phyloP scores from a whole-genome alignment of 164 flowering plant species.

The Akebia trifoliata region DNA sequence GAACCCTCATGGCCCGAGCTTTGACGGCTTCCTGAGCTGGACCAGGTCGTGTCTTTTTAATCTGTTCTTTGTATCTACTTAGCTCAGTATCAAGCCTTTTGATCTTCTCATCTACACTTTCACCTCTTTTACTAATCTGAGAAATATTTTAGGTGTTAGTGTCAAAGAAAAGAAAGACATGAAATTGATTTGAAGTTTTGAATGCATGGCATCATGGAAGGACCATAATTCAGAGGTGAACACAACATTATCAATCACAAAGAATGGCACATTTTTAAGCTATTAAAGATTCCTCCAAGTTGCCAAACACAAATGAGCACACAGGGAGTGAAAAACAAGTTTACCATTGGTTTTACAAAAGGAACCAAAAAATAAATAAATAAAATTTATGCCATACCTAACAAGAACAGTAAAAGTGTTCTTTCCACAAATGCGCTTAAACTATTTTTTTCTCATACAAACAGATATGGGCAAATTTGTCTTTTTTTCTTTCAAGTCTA shows the following conservation, averaged over 20 bases:
- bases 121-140: constrained; percentile 90
- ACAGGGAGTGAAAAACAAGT: no score
- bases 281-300: no score
- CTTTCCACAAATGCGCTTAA: no score
- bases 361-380: no score
- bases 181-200: neutral
- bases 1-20: constrained; percentile 95
- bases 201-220: neutral
- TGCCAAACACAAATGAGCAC: no score
- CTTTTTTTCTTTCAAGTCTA: no score
- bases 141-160: neutral
- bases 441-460: no score
- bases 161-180: neutral
- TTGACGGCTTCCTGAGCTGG: constrained; percentile 98
- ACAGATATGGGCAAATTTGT: no score
- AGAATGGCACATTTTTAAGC: neutral
- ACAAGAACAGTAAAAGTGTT: no score
- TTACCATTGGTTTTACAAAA: no score
- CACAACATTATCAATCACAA: neutral
- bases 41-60: constrained; percentile 89
- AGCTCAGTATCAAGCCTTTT: constrained; percentile 85
- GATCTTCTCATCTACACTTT: constrained; percentile 85
- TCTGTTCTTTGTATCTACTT: constrained; percentile 73
- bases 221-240: neutral
- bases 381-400: no score